A percentile compares a stretch with the other conserved stretches of the same genome.
phyloP scores from a whole-genome alignment of 2,329 filamentous ascomycete species.

The Aschersonia sp. region DNA sequence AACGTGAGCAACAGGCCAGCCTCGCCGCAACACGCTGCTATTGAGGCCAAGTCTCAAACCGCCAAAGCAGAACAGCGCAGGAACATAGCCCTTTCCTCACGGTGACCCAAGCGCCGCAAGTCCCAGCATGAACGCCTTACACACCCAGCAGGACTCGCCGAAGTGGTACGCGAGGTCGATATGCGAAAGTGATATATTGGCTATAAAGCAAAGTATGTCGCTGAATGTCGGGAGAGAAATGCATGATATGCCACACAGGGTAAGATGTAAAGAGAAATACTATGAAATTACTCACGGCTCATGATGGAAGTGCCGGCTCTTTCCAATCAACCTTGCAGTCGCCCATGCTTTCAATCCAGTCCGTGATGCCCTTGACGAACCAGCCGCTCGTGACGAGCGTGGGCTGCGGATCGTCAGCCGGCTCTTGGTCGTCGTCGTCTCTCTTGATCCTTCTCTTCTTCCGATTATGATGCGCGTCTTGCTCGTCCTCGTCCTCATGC shows the following conservation, averaged over 20 bases:
- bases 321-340: conserved; percentile 28
- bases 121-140: too few relatives aligned
- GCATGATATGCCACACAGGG: background rate
- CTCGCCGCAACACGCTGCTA: too few relatives aligned
- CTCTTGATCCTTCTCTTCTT: background rate
- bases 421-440: background rate
- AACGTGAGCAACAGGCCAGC: too few relatives aligned
- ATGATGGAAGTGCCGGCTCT: conserved; percentile 5
- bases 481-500: background rate
- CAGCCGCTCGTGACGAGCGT: conserved; percentile 25
- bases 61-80: too few relatives aligned
- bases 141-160: too few relatives aligned
- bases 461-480: background rate
- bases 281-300: background rate
- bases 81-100: too few relatives aligned
- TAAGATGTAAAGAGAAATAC: background rate
- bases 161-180: too few relatives aligned
- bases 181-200: too few relatives aligned
- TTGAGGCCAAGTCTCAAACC: too few relatives aligned
- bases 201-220: too few relatives aligned
- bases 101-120: too few relatives aligned
- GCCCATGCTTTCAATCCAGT: conserved; percentile 30
- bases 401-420: background rate
- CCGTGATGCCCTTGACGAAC: conserved; percentile 30
- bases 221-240: background rate